Evolutionary conservation across 768 basidiomycete species (phyloP), one percentile per base, ranked within the genome.

Genomic region (Mycena epipterygia): DNA sequence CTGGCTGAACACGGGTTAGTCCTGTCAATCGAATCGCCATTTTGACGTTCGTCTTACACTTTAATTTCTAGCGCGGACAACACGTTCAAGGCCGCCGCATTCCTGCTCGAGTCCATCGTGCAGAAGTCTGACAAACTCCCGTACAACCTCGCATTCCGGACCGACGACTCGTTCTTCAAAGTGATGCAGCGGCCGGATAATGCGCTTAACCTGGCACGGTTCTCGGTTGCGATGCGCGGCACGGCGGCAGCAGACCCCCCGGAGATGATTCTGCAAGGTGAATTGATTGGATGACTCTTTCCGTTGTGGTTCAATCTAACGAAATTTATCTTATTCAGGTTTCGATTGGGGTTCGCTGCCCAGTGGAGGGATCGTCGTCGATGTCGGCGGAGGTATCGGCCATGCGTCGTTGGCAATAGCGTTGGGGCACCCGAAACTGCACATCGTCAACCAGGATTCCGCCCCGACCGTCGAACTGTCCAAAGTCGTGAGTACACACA

Each of bases 321-420:
- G n/a, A n/a, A n/a, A n/a, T n/a, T n/a, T n/a, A n/a, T n/a, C n/a
- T n/a, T n/a, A n/a, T n/a, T n/a, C n/a, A 79, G 77, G 77, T 3
- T 70, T 76, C 55, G 62, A 75, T 19, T 71, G 75, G 68, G 53
- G 69, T 16, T 21, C 51, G 12, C 59, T 79, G 16, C 68, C 73
- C 2, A 53, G 70, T 0, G 75, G 68, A 11, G 69, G 70, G 23
- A 56, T 76, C 23, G 59, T 81, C n/a, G 81, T 82, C 5, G 81
- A 82, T 19, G 51, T 52, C 11, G 62, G 62, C 12, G 51, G 62
- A 35, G 62, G 49, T 2, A 52, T 52, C 14, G 49, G 62, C 25
- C 32, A 41, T 5, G 6, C 17, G 4, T 64, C 63, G 0, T 3
- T 64, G 30, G 35, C 41, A 1, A 42, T 64, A 23, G 63, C 63